Evolutionary conservation across 129 eudicot genomes (phyloP).

Genomic region (Cynara cardunculus): DNA sequence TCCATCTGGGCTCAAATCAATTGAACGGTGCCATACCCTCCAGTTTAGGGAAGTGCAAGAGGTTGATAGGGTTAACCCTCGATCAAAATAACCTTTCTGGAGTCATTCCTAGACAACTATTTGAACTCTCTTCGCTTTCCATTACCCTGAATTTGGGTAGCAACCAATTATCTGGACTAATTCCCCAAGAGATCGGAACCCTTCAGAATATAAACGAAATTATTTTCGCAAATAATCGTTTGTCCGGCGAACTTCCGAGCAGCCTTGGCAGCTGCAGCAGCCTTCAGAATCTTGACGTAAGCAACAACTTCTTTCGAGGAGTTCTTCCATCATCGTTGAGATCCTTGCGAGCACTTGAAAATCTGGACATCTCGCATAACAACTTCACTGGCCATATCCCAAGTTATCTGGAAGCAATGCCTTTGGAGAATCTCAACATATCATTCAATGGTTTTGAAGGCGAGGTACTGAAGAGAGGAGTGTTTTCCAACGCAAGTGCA

Average conservation of each 20-base stretch:
- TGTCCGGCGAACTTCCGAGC: constrained; percentile 45
- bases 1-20: constrained; percentile 13
- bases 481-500: constrained; percentile 23
- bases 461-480: constrained; percentile 31
- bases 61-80: constrained; percentile 20
- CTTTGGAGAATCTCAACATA: constrained; percentile 16
- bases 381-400: constrained; percentile 47
- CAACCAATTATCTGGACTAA: constrained; percentile 30
- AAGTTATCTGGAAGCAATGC: constrained; percentile 15
- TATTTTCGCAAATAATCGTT: constrained; percentile 23
- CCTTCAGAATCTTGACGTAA: constrained; percentile 18
- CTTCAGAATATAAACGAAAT: constrained; percentile 18
- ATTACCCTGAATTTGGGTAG: constrained; percentile 25
- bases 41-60: constrained; percentile 23
- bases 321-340: constrained; percentile 36
- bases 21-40: constrained; percentile 27
- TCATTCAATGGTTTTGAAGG: constrained; percentile 41
- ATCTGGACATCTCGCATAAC: constrained; percentile 36
- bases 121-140: constrained; percentile 22
- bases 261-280: constrained; percentile 33
- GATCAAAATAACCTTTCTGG: constrained; percentile 33
- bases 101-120: constrained; percentile 21
- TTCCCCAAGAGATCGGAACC: constrained; percentile 33
- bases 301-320: constrained; percentile 28
- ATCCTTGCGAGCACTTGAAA: constrained; percentile 28